A percentile compares a stretch with the other conserved stretches of the same genome.
Evolutionary conservation across 192 early-diverging fungal species (phyloP).

Genomic region (Paraglomus occultum): DNA sequence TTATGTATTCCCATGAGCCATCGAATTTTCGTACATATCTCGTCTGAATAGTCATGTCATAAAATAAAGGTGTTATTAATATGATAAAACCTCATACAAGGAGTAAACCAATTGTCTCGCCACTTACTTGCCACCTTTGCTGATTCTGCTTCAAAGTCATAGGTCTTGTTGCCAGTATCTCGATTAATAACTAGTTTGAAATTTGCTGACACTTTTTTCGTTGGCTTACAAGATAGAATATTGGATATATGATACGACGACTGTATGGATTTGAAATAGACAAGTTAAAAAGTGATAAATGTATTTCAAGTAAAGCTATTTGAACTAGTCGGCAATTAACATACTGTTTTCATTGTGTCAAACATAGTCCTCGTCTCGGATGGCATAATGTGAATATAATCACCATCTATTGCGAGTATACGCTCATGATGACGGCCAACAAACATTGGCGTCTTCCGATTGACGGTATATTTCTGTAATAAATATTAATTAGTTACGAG

Average conservation of each 20-base stretch:
- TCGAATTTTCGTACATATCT: slow-evolving; percentile 16
- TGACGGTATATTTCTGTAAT: slow-evolving; percentile 80
- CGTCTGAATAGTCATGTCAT: neutral
- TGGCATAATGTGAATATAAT: slow-evolving; percentile 87
- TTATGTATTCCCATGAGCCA: slow-evolving; percentile 17
- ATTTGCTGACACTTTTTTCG: slow-evolving; percentile 63
- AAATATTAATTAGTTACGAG: slow-evolving; percentile 48
- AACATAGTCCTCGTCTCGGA: slow-evolving; percentile 73
- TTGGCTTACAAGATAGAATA: slow-evolving; percentile 64
- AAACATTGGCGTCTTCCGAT: slow-evolving; percentile 81
- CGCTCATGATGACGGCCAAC: slow-evolving; percentile 82
- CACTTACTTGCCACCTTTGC: slow-evolving; percentile 63
- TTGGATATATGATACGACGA: slow-evolving; percentile 66
- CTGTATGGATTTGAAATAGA: slow-evolving; percentile 22
- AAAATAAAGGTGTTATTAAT: neutral
- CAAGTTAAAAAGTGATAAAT: neutral
- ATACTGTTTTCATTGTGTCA: slow-evolving; percentile 79
- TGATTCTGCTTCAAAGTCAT: slow-evolving; percentile 75
- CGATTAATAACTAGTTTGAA: slow-evolving; percentile 68
- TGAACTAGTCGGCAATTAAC: slow-evolving; percentile 30
- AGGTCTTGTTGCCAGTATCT: slow-evolving; percentile 66
- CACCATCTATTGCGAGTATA: slow-evolving; percentile 91
- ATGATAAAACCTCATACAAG: neutral
- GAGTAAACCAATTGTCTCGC: neutral
- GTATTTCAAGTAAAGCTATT: slow-evolving; percentile 30